Conservation (phyloP, 805 yeast species). For the Candida arabinofermentans region DNA sequence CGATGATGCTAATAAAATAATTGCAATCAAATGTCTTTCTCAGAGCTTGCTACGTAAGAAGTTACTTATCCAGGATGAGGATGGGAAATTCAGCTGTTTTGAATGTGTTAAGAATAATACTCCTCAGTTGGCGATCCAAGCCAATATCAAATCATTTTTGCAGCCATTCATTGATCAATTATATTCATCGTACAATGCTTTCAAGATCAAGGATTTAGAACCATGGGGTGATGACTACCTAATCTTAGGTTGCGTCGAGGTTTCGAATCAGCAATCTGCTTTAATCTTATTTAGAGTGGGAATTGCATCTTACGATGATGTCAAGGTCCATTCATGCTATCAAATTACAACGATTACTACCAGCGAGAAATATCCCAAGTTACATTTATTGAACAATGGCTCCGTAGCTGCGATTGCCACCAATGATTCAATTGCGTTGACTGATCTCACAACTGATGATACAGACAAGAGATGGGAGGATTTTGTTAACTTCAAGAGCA, state of each 20-base stretch:
- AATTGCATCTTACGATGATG: slow-evolving; percentile 17
- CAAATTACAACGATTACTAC: slow-evolving; percentile 3
- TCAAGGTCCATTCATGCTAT: slow-evolving; percentile 1
- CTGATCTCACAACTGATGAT: slow-evolving; percentile 41
- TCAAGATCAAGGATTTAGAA: slow-evolving; percentile 61
- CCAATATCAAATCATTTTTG: slow-evolving; percentile 17
- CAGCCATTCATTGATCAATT: slow-evolving; percentile 30
- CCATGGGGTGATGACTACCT: slow-evolving; percentile 42
- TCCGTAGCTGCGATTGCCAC: slow-evolving; percentile 51
- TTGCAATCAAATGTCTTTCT: slow-evolving; percentile 41
- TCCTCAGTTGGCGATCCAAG: slow-evolving; percentile 26
- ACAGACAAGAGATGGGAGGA: slow-evolving; percentile 75
- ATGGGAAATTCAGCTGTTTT: slow-evolving; percentile 37
- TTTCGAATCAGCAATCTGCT: slow-evolving; percentile 28
- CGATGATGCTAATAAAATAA: slow-evolving; percentile 42
- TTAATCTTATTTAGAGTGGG: slow-evolving; percentile 53
- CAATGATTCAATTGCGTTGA: slow-evolving; percentile 57
- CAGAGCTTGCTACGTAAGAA: slow-evolving; percentile 46
- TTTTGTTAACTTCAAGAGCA: slow-evolving; percentile 51
- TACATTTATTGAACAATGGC: slow-evolving; percentile 22
- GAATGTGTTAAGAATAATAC: slow-evolving; percentile 32
- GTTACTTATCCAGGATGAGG: slow-evolving; percentile 42
- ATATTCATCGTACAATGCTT: slow-evolving; percentile 46
- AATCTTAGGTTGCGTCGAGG: slow-evolving; percentile 45
- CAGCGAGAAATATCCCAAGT: slow-evolving; percentile 6